A percentile compares a stretch with the other conserved stretches of the same genome.
These are phyloP conservation scores for Podila epigama DNA, from an alignment of 192 early-diverging fungal species.

Conservation along the genomic window DNA sequence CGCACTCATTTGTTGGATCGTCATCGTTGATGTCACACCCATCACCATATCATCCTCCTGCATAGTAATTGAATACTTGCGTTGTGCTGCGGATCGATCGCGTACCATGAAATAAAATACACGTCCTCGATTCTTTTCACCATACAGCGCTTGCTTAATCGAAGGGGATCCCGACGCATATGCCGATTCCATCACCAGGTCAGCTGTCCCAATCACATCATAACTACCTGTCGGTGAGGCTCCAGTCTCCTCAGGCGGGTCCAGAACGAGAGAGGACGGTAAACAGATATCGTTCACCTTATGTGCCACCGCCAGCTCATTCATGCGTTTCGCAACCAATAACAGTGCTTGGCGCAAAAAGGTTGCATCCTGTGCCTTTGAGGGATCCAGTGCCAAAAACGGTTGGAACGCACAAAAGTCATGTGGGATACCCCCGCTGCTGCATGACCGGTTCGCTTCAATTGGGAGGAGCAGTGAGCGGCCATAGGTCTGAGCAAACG, in stretches of 20 bases:
- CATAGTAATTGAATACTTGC: conserved; percentile 42
- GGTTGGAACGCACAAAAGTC: conserved; percentile 50
- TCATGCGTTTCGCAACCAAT: conserved; percentile 29
- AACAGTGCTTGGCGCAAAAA: conserved; percentile 20
- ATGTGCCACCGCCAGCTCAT: conserved; percentile 8
- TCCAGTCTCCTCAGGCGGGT: not conserved
- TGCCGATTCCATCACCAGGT: conserved; percentile 45
- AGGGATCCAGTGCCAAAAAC: conserved; percentile 25
- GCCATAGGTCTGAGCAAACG: conserved; percentile 39
- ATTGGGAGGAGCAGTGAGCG: conserved; percentile 31
- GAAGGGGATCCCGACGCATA: conserved; percentile 20
- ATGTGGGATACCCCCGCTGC: conserved; percentile 21
- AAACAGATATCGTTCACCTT: conserved; percentile 32
- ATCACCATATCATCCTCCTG: conserved; percentile 23
- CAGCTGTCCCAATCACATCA: conserved; percentile 33
- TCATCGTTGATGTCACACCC: conserved; percentile 10
- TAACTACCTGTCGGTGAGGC: conserved; percentile 1
- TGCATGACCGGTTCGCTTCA: conserved; percentile 17
- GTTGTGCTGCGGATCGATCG: conserved; percentile 17
- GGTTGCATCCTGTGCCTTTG: conserved; percentile 13
- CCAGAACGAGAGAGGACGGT: not conserved
- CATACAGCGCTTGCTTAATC: not conserved
- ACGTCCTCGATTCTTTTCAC: not conserved
- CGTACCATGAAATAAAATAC: conserved; percentile 42
- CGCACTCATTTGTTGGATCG: conserved; percentile 40